Evolutionary conservation across 495 filamentous ascomycete genomes (phyloP).

Genomic region (Tuber indicum): DNA sequence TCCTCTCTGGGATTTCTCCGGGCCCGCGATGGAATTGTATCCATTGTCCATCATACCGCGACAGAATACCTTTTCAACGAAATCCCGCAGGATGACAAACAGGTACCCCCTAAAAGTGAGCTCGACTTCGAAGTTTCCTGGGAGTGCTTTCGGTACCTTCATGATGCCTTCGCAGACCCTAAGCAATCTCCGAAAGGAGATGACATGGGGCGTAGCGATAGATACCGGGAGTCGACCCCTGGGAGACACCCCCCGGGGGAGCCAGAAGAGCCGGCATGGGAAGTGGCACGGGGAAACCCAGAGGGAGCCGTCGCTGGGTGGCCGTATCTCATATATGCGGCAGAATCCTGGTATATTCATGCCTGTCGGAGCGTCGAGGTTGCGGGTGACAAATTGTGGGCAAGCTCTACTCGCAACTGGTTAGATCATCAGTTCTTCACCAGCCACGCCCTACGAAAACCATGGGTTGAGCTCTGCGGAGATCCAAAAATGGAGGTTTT

Average conservation of each 20-base stretch:
- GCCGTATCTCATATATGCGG: neutral
- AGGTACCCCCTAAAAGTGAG: neutral
- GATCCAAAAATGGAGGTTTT: neutral
- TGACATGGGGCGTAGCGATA: neutral
- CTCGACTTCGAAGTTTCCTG: neutral
- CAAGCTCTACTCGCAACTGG: no score
- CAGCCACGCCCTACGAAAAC: neutral
- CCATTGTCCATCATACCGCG: neutral
- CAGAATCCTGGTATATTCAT: neutral
- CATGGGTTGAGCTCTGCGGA: neutral
- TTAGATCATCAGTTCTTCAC: neutral
- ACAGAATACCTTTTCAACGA: neutral
- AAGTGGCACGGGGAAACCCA: neutral
- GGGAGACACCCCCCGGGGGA: neutral
- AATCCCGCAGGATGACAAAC: accelerated
- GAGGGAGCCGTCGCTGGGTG: neutral
- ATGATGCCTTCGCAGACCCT: accelerated
- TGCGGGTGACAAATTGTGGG: no score
- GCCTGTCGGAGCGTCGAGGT: neutral
- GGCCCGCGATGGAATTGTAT: neutral
- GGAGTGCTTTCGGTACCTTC: neutral
- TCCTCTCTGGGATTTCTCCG: neutral
- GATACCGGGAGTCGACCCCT: accelerated
- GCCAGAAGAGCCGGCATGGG: neutral
- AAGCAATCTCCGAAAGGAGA: accelerated